Evolutionary conservation across 2,329 filamentous ascomycete genomes (phyloP), one percentile per base, ranked within the genome.

Genomic region (Hypoxylon sp.): DNA sequence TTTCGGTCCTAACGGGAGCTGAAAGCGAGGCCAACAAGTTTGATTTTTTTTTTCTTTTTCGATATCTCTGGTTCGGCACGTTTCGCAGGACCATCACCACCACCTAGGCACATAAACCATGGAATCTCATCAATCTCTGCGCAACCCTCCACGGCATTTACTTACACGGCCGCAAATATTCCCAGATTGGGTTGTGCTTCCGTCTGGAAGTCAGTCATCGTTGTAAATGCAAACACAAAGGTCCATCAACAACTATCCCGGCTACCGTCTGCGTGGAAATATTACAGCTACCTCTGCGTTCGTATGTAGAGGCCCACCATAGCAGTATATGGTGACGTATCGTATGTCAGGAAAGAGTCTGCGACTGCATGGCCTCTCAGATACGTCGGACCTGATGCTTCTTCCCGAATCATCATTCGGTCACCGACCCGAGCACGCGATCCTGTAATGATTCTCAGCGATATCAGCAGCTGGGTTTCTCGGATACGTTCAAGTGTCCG

Each of bases 11-110:
- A 23, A 48, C 23, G 23, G 29, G 40, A 58, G 56, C 60, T 63
- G 54, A 62, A 50, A 60, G 54, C 33, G 60, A 65, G 62, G 62
- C 60, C 60, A 35, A 46, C 48, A 20, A 20, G 15, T 26, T 29
- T 37, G 23, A n/a, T n/a, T n/a, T n/a, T n/a, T n/a, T n/a, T n/a
- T n/a, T n/a, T n/a, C n/a, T n/a, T n/a, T n/a, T n/a, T n/a, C n/a
- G n/a, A 47, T 45, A 41, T 24, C 23, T 46, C n/a, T 26, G 46
- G 45, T 46, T 48, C 37, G 21, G 38, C 20, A 40, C 17, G 45
- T 53, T 23, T 49, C 48, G 46, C 43, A 47, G 31, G 18, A 11
- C 45, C 26, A 42, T 58, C 35, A 37, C 50, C 50, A 46, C 48
- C 41, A 43, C n/a, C n/a, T n/a, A n/a, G n/a, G n/a, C n/a, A n/a